Percentiles rank a stretch among this genome's conserved stretches.
These are phyloP conservation scores for Plasmopara muralis DNA, from an alignment of 352 stramenopile genomes.

Conservation along the genomic window DNA sequence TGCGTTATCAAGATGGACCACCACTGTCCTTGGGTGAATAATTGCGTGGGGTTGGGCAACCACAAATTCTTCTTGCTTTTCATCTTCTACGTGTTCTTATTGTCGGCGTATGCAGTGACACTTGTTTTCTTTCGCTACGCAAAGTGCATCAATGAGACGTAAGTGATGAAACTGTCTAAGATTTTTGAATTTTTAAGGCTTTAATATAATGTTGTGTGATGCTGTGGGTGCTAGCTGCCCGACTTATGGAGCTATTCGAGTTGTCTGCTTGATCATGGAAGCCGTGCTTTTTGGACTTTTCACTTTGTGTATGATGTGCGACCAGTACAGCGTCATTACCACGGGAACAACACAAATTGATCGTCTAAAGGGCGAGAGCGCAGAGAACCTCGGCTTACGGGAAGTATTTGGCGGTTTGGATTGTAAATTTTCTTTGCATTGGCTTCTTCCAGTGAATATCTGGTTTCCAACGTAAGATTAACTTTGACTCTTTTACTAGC, in stretches of 20 bases:
- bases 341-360: conserved; percentile 97
- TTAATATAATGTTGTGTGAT: conserved; percentile 5
- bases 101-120: conserved; percentile 91
- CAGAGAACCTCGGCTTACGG: conserved; percentile 65
- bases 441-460: conserved; percentile 81
- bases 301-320: conserved; percentile 98
- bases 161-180: conserved; percentile 13
- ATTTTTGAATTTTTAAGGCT: not conserved
- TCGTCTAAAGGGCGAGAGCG: conserved; percentile 89
- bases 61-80: conserved; percentile 95
- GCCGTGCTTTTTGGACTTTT: conserved; percentile 97
- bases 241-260: conserved; percentile 61
- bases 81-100: conserved; percentile 91
- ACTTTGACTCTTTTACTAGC: not conserved
- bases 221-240: conserved; percentile 40
- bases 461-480: conserved; percentile 74
- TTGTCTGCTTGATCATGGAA: conserved; percentile 85
- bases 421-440: conserved; percentile 58
- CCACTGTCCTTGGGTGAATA: conserved; percentile 99
- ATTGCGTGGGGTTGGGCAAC: conserved; percentile 98
- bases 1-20: conserved; percentile 99
- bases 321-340: conserved; percentile 96
- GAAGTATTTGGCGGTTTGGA: conserved; percentile 74
- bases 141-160: conserved; percentile 80
- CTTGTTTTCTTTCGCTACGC: conserved; percentile 90